Evolutionary conservation across 371 early-diverging fungal genomes (phyloP), one percentile per base, ranked within the genome.

Genomic region (Dinochytrium kinnereticum): DNA sequence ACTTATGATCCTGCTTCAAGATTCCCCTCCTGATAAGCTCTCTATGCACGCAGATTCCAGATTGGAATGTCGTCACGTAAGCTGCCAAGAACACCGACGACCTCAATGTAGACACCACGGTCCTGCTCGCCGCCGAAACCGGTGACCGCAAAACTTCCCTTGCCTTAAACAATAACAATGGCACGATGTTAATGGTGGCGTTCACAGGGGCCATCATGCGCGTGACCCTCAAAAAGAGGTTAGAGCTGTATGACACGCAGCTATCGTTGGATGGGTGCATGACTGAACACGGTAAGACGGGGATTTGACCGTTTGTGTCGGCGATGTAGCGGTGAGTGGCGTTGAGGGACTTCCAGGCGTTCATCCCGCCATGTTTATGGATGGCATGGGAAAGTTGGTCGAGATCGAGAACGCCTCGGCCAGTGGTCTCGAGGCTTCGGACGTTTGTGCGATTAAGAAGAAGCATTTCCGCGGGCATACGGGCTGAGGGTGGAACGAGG

Each of bases 161-260:
- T 26, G 80, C 80, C 39, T 87, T 84, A 44, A 92, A 82, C 19
- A 90, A 75, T 13, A 91, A 57, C 86, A 90, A 81, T 0, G 93
- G 91, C 0, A 91, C 91, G 64, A 91, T 86, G 55, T 91, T 91
- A 67, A 92, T 81, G 7, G 90, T 85, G n/a, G 89, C 88, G 69
- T 92, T 91, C 10, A 92, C 76, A 2, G 76, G 76, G 2, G 71
- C 37, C 55, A 76, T 76, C 36, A 55, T 37, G 50, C 39, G 37
- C 3, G 71, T 19, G 21, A 80, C 78, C 72, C 70, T 76, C 30
- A 39, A 40, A 40, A 76, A 70, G 57, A 91, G 36, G 34, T 34
- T 33, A 24, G 31, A 2, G 65, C 71, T 72, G 76, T 83, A 81
- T 15, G 17, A 19, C 13, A 34, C 15, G 67, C 81, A 81, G 40